phyloP scores from a whole-genome alignment of 352 stramenopile genomes.

The Phytopythium boreale region DNA sequence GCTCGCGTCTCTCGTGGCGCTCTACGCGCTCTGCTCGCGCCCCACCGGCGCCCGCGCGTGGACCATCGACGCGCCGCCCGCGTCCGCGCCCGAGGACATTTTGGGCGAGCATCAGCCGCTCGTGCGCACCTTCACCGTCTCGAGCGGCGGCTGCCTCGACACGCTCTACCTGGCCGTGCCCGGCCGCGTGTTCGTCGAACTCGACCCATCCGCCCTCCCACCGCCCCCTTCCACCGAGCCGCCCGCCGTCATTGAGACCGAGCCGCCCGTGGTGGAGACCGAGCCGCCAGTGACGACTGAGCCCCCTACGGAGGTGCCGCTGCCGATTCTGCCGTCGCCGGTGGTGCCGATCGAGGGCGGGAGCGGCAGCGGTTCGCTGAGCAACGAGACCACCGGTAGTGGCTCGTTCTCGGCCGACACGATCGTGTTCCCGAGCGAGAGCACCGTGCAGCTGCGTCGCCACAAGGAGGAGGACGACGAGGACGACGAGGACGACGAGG shows the following conservation, averaged over 20 bases:
- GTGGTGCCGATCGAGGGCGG: neutral
- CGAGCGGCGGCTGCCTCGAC: constrained; percentile 37
- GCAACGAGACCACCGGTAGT: constrained; percentile 15
- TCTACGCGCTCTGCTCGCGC: neutral
- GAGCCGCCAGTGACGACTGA: constrained; percentile 9
- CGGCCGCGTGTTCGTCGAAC: constrained; percentile 52
- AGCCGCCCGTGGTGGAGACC: constrained; percentile 3
- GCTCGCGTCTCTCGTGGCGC: neutral
- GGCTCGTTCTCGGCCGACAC: constrained; percentile 14
- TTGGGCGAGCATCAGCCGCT: constrained; percentile 37
- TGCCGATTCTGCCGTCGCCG: neutral
- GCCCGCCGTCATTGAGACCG: neutral
- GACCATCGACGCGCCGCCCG: constrained; percentile 34
- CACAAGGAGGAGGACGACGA: constrained; percentile 16
- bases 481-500: constrained; percentile 16
- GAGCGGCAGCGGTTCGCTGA: constrained; percentile 15
- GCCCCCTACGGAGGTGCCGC: constrained; percentile 11
- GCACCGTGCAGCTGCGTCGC: constrained; percentile 29
- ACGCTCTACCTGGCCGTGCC: constrained; percentile 49
- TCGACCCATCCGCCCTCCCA: constrained; percentile 30
- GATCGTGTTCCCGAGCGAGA: constrained; percentile 25
- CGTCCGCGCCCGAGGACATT: constrained; percentile 23
- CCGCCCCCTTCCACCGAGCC: neutral
- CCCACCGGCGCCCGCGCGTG: constrained; percentile 12
- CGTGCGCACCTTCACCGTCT: constrained; percentile 38